Conservation (phyloP, 2,329 filamentous ascomycete species). For the Talaromyces albobiverticillius region DNA sequence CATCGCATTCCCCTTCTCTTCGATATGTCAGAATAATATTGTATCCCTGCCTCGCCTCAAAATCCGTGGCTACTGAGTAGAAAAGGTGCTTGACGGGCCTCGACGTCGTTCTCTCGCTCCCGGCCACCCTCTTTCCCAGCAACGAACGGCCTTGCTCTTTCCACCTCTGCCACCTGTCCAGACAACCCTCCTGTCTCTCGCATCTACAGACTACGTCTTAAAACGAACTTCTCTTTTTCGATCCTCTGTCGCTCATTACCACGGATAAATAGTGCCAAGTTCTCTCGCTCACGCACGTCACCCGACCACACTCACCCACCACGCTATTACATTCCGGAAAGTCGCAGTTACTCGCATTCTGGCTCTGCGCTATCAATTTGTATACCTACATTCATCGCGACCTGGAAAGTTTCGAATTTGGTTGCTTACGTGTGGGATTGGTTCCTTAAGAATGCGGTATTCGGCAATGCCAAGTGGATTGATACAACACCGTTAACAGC, state of each 20-base stretch:
- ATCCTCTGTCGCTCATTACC: not conserved
- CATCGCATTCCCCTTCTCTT: too few relatives aligned
- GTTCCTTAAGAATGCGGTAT: not conserved
- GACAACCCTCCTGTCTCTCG: not conserved
- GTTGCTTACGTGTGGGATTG: not conserved
- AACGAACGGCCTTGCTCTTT: not conserved
- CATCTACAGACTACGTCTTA: not conserved
- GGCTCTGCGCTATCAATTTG: not conserved
- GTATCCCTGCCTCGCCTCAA: conserved; percentile 8
- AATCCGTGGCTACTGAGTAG: not conserved
- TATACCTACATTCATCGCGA: too few relatives aligned
- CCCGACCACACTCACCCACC: conserved; percentile 10
- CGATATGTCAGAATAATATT: not conserved
- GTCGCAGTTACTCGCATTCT: not conserved
- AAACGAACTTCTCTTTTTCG: too few relatives aligned
- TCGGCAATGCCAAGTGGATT: not conserved
- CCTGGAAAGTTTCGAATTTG: not conserved
- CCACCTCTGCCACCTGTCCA: not conserved
- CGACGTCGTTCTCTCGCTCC: not conserved
- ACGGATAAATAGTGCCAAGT: too few relatives aligned
- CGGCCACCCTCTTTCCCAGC: not conserved
- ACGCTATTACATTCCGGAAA: too few relatives aligned
- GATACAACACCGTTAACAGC: not conserved
- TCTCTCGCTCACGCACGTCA: too few relatives aligned
- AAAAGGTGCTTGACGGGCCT: not conserved